Evolutionary conservation across 805 yeast genomes (phyloP), one percentile per base, ranked within the genome.

Genomic region (Starmerella roubikii): DNA sequence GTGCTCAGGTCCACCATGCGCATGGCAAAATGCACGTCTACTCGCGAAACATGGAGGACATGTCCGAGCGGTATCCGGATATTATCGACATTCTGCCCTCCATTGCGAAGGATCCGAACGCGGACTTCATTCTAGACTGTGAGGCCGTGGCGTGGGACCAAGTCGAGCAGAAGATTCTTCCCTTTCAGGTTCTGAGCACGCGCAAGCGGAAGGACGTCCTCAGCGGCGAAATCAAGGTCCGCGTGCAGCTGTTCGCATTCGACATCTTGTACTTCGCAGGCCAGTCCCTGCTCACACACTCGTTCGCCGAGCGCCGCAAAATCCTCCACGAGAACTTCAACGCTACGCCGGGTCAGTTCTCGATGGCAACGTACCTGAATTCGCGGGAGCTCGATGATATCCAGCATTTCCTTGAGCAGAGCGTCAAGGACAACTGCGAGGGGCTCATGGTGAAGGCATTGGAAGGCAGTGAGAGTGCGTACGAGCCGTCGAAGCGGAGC

Each of bases 61-160:
- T 91, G 98, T 78, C 94, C 0, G 84, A 81, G 54, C 65, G 95
- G 54, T 91, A 91, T 56, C 98, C 98, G 0, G 98, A 91, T 59
- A 71, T 91, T 44, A 64, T 80, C 12, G 68, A 76, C 1, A 74
- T 81, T 31, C 68, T 83, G 16, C 70, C 71, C 32, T 78, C 76
- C 29, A 74, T 78, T 42, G 24, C 47, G 13, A 53, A 74, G 30
- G 60, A 62, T 20, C 48, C 52, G 3, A 47, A 47, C 10, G 45
- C 53, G 1, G 70, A 81, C 8, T 66, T 88, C 57, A 84, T 91
- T 42, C 58, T 91, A 41, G 98, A 91, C 57, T 81, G 95, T 61
- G 98, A 91, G 60, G 95, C 95, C 7, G 98, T 91, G 8, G 98
- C 98, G 0, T 91, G 94, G 93, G 95, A 88, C 58, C 65, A 77